Base-by-base conservation (phyloP, 345 rosid genomes). In the Bruguiera gymnorhiza region DNA sequence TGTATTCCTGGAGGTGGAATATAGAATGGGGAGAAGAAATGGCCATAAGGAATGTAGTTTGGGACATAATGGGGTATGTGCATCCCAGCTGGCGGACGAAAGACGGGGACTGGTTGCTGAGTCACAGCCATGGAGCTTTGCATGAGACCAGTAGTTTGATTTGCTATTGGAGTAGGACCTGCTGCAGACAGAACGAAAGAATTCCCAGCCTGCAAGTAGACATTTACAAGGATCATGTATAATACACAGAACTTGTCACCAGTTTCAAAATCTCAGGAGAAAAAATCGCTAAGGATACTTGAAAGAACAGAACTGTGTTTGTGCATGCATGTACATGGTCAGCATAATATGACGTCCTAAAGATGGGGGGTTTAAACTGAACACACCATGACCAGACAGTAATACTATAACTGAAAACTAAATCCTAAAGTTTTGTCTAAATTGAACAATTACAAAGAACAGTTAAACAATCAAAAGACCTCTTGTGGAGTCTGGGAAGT, bases 91-190 rank as follows among this genome's bases (percentile, higher is more conserved):
- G 97, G 92, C n/a, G 98, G 86, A 19, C 94, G 92, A 72, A 88
- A 93, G 59, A 88, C 91, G 30, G 94, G 91, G 53, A 88, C 80
- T 77, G 89, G 89, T 75, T 89, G 98, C 80, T 91, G 98, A 64
- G 89, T 82, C 75, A 78, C 82, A 67, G 96, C 68, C 36, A 93
- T 60, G 70, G 98, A 90, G 80, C 89, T 91, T 72, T 91, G 98
- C 91, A 87, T 80, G 59, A 81, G 75, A 60, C 94, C 98, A 72
- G 89, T 79, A 39, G 96, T 87, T 72, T 93, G 98, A 73, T 97
- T 93, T 68, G 67, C 87, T 55, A 82, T 57, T n/a, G 93, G 87
- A 65, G 88, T 75, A 72, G 89, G 84, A 74, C 94, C 86, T 11
- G 84, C 81, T 30, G 94, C 79, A 19, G 98, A 83, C 67, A 85